Conservation (phyloP, 176 grass and related monocot species). For the Pontederia paniculata region DNA sequence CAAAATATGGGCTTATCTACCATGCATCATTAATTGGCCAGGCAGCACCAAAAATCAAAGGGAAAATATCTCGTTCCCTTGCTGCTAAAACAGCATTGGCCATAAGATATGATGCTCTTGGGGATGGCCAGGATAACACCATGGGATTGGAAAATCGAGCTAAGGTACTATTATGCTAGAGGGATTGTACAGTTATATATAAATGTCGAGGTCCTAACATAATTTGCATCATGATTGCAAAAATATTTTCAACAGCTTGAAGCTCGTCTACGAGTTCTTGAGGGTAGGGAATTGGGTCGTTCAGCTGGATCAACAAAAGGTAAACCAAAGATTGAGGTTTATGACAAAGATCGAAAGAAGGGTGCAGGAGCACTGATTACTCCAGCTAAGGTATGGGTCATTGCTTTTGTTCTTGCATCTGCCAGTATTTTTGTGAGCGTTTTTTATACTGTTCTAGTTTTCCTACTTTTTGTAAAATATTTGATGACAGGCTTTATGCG, state of each 20-base stretch:
- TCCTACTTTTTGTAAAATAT: neutral
- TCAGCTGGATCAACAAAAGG: conserved; percentile 69
- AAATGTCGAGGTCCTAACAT: neutral
- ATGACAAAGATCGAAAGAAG: conserved; percentile 81
- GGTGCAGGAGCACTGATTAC: conserved; percentile 63
- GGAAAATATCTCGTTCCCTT: conserved; percentile 83
- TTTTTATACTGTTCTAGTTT: neutral
- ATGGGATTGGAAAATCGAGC: conserved; percentile 57
- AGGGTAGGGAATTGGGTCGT: conserved; percentile 49
- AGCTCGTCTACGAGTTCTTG: conserved; percentile 51
- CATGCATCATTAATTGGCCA: conserved; percentile 89
- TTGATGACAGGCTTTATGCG: neutral
- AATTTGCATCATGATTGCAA: neutral
- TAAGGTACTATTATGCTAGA: conserved; percentile 41
- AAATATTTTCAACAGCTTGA: conserved; percentile 51
- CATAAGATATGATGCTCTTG: conserved; percentile 76
- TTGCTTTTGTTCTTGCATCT: neutral
- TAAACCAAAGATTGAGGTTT: conserved; percentile 75
- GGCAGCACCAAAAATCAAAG: conserved; percentile 63
- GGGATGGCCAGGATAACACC: conserved; percentile 59
- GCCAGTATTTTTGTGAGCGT: neutral
- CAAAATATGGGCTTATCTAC: conserved; percentile 91
- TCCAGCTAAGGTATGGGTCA: conserved; percentile 37
- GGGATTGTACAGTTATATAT: neutral
- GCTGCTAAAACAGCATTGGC: conserved; percentile 69